Conservation (phyloP, 2,329 filamentous ascomycete species). For the Colletotrichum euphorbiae region DNA sequence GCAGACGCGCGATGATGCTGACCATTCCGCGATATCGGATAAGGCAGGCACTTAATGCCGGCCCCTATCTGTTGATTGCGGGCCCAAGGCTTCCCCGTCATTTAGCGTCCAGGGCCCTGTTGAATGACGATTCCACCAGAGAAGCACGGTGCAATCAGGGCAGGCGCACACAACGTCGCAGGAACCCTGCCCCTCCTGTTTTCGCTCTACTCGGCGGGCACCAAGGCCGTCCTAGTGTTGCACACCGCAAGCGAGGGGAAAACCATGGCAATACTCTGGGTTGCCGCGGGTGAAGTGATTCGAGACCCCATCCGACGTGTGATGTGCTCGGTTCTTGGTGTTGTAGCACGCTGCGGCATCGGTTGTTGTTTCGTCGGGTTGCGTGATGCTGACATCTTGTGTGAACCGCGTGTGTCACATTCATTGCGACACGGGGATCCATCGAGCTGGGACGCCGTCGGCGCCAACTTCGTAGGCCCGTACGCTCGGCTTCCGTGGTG, state of each 20-base stretch:
- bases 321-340: conserved; percentile 22
- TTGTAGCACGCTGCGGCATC: conserved; percentile 24
- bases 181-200: conserved; percentile 25
- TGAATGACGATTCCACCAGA: conserved; percentile 37
- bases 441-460: conserved; percentile 70
- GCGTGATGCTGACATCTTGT: not conserved
- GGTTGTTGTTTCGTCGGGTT: conserved; percentile 14
- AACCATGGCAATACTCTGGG: conserved; percentile 27
- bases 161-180: conserved; percentile 20
- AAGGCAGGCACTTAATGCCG: conserved; percentile 38
- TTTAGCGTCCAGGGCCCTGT: conserved; percentile 32
- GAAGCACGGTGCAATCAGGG: conserved; percentile 35
- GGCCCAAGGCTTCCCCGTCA: conserved; percentile 34
- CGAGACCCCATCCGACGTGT: conserved; percentile 10
- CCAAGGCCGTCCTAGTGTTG: conserved; percentile 4
- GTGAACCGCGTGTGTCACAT: not conserved
- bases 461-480: conserved; percentile 67
- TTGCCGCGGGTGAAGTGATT: conserved; percentile 19
- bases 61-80: conserved; percentile 31
- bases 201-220: conserved; percentile 37
- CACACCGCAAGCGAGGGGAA: not conserved
- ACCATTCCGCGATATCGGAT: conserved; percentile 39
- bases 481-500: conserved; percentile 67
- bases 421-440: conserved; percentile 57
- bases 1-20: conserved; percentile 38